Evolutionary conservation across 2,329 filamentous ascomycete genomes (phyloP), one percentile per base, ranked within the genome.

Genomic region (Claviceps pazoutovae): DNA sequence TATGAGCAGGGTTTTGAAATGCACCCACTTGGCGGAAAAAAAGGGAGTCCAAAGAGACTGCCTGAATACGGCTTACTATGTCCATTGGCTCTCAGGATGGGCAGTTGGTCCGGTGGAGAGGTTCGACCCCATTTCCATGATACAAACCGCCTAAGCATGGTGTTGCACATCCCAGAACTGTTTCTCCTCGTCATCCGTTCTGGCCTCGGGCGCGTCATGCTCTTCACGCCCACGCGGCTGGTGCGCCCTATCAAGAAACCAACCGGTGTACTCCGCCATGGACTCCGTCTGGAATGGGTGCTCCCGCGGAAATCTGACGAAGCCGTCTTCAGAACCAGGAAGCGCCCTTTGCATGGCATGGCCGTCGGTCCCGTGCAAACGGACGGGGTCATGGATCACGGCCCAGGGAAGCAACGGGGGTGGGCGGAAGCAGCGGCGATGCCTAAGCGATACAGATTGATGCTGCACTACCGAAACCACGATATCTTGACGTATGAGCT

Each of bases 381-480:
- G 49, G 62, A 71, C 1, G 64, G 46, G 45, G 53, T 45, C 39
- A 37, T 45, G 46, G 42, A 43, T 34, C 59, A 21, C 19, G 42
- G 42, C 14, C 17, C 11, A 36, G 55, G 52, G 17, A 55, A 58
- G 34, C 46, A 52, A 51, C 48, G 55, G 37, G 55, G 59, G 9
- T 34, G 30, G 30, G 30, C 30, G 30, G 30, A 34, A 11, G 30
- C 30, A 51, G 55, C 59, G 6, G 56, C 59, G 8, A 56, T 61
- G 37, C 64, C 70, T 54, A 70, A 71, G 56, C 72, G 77, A 53
- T 89, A 83, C 74, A 71, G 84, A 54, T 57, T 91, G 52, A 76
- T 91, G 62, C 66, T 90, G 64, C 81, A 86, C 62, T 90, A 84
- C 62, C 74, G 75, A 53, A 80, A 88, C 64, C 80, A 86, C 59